phyloP scores from a whole-genome alignment of 192 early-diverging fungal genomes.

The Backusella westeae region DNA sequence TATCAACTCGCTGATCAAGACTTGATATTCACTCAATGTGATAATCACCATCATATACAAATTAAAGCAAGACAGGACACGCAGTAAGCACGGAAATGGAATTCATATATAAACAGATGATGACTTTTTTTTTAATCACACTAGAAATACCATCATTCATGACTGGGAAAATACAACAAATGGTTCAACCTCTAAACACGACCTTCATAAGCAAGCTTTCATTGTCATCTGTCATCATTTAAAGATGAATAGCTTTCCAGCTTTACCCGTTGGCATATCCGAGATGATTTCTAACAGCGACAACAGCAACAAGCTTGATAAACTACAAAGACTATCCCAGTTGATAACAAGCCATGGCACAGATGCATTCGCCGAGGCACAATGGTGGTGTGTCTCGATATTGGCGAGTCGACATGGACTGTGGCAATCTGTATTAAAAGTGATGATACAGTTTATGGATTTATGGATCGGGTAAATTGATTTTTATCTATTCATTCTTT shows the following conservation, averaged over 20 bases:
- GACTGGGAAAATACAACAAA: not conserved
- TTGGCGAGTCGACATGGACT: not conserved
- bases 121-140: not conserved
- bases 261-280: not conserved
- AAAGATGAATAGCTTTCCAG: not conserved
- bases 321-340: not conserved
- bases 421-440: constrained; percentile 15
- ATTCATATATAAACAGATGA: not conserved
- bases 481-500: not conserved
- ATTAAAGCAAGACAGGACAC: not conserved
- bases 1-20: not conserved
- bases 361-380: not conserved
- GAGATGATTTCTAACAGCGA: not conserved
- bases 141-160: not conserved
- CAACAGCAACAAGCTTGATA: not conserved
- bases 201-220: not conserved
- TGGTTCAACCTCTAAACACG: not conserved
- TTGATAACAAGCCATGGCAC: not conserved
- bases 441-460: constrained; percentile 13
- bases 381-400: not conserved
- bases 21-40: not conserved
- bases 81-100: not conserved
- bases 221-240: not conserved
- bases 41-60: not conserved
- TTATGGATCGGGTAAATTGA: constrained; percentile 14